Conservation (phyloP, 345 rosid species). For the Euphorbia pulcherrima region DNA sequence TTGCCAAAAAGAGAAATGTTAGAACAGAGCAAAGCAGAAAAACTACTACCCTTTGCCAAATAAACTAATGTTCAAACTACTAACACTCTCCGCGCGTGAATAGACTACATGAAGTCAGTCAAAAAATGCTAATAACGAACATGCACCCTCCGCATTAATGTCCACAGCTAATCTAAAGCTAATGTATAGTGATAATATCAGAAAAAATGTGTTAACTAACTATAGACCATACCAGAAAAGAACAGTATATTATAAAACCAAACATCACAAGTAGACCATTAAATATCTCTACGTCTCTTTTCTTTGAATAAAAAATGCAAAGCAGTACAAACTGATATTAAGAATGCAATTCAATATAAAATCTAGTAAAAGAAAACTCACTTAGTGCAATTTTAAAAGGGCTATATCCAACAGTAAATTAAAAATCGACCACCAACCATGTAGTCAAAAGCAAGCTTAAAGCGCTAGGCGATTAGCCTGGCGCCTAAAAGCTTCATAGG, state of each 20-base stretch:
- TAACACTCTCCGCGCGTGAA: too few relatives aligned
- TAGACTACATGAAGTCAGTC: background rate
- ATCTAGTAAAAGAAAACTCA: background rate
- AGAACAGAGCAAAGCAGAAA: slow-evolving; percentile 11
- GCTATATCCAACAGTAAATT: too few relatives aligned
- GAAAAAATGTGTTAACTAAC: background rate
- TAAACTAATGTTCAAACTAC: too few relatives aligned
- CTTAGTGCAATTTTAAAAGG: background rate
- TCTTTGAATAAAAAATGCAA: background rate
- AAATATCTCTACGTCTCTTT: background rate
- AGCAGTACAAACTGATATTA: background rate
- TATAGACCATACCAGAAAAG: background rate
- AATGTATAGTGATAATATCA: background rate
- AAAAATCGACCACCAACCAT: background rate
- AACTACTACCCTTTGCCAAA: background rate
- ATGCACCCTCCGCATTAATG: background rate
- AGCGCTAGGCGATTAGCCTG: too few relatives aligned
- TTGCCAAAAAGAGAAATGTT: slow-evolving; percentile 28
- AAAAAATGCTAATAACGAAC: background rate
- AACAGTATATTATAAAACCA: background rate
- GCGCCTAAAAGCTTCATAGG: too few relatives aligned
- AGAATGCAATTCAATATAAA: background rate
- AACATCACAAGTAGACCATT: background rate
- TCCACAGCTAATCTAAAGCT: background rate
- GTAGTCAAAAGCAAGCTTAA: background rate